These are phyloP conservation scores for Mycena kentingensis DNA, from an alignment of 768 basidiomycete genomes.

Conservation along the genomic window DNA sequence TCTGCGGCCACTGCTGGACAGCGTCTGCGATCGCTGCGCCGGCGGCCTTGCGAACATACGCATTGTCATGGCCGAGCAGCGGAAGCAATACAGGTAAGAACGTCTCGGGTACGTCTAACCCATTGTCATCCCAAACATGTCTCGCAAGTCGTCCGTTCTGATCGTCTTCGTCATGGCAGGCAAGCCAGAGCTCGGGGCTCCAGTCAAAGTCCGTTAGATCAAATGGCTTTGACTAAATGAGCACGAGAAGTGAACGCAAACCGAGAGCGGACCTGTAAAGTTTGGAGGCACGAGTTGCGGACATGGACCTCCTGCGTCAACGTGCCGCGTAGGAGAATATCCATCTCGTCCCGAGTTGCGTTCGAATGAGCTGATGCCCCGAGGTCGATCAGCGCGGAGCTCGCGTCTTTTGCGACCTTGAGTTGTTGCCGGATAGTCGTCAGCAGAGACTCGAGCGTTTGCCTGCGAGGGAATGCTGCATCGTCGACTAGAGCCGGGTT, in stretches of 20 bases:
- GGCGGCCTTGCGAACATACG: conserved; percentile 74
- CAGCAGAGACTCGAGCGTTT: conserved; percentile 68
- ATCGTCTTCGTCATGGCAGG: conserved; percentile 82
- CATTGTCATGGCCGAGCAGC: conserved; percentile 76
- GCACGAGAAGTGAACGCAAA: not conserved
- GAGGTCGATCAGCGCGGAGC: conserved; percentile 76
- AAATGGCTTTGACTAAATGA: conserved; percentile 62
- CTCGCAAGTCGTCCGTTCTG: conserved; percentile 83
- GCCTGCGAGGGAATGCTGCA: conserved; percentile 69
- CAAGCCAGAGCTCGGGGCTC: conserved; percentile 86
- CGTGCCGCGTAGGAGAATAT: conserved; percentile 69
- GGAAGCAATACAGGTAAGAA: conserved; percentile 58
- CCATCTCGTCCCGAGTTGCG: conserved; percentile 63
- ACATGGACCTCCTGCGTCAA: conserved; percentile 87
- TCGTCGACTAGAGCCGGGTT: conserved; percentile 57
- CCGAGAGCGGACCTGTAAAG: conserved; percentile 66
- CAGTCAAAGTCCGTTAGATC: conserved; percentile 95
- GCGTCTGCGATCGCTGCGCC: conserved; percentile 78
- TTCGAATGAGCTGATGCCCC: conserved; percentile 75
- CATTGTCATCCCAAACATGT: conserved; percentile 94
- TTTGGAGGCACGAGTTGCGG: conserved; percentile 85
- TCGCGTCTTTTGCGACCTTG: conserved; percentile 79
- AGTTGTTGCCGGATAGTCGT: conserved; percentile 77
- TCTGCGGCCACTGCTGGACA: conserved; percentile 69
- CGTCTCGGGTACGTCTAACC: conserved; percentile 77